Evolutionary conservation across 805 yeast genomes (phyloP).

Genomic region (Kluyveromyces siamensis): DNA sequence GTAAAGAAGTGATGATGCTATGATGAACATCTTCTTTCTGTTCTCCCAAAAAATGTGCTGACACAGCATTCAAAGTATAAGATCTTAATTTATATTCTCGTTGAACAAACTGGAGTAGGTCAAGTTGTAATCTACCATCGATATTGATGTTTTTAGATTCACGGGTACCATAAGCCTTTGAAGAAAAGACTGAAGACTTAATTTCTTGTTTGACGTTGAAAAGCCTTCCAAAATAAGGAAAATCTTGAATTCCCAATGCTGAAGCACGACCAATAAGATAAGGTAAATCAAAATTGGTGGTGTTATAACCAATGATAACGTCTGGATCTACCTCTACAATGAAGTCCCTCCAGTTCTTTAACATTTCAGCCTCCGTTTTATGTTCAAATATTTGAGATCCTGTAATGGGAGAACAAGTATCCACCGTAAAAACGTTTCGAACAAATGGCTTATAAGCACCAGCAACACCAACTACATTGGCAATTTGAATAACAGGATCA

Average conservation of each 20-base stretch:
- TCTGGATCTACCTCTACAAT: constrained; percentile 84
- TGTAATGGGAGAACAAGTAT: constrained; percentile 85
- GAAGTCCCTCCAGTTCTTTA: constrained; percentile 79
- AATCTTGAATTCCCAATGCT: constrained; percentile 52
- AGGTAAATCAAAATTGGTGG: constrained; percentile 91
- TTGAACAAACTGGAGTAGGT: constrained; percentile 83
- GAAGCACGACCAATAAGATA: constrained; percentile 81
- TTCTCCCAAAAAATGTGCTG: constrained; percentile 87
- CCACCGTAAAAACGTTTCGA: constrained; percentile 88
- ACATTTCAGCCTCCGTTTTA: constrained; percentile 71
- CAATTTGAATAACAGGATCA: constrained; percentile 95
- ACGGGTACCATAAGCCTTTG: constrained; percentile 93
- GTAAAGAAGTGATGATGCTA: constrained; percentile 89
- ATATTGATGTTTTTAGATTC: constrained; percentile 87
- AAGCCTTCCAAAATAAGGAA: constrained; percentile 85
- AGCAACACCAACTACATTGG: constrained; percentile 79
- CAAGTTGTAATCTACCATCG: constrained; percentile 94
- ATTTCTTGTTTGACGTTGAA: constrained; percentile 60
- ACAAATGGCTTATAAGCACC: constrained; percentile 80
- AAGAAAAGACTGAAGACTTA: constrained; percentile 75
- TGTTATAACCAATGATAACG: constrained; percentile 93
- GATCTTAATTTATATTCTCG: constrained; percentile 93
- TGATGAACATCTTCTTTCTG: constrained; percentile 98
- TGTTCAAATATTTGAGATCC: constrained; percentile 84
- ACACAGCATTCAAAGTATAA: constrained; percentile 89